Base-by-base conservation (phyloP, 257 asterid genomes). In the Perilla frutescens region DNA sequence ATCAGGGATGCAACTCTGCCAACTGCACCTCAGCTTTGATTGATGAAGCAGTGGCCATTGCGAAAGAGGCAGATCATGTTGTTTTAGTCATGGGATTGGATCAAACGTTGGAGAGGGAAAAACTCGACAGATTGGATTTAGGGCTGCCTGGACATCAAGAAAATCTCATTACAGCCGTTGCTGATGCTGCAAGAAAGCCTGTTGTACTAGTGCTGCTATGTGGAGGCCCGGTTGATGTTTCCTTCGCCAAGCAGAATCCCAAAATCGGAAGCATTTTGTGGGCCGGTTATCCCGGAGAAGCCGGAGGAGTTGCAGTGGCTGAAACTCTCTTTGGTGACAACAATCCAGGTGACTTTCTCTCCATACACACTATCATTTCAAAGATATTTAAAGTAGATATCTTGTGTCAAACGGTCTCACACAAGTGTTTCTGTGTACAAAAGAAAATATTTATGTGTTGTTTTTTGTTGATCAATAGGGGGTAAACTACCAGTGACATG, bases 281-380 rank as follows among this genome's bases (percentile, higher is more conserved):
- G 96, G 91, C 85, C 40, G 90, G 94, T 49, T 88, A 86, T 77
- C 96, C 94, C 0, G 94, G 94, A 44, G 96, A 90, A 77, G 85
- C 84, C 4, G 96, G 96, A 70, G 96, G 92, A 14, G 66, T 72
- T 12, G 94, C 94, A 29, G 49, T 86, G 5, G 90, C 91, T 29
- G 79, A 85, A 56, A 86, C 84, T 34, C 57, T 88, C 59, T 85
- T 81, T 7, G 91, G 96, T 11, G 88, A 86, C 53, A 72, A 88
- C 54, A 90, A 90, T 68, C 92, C 94, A 80, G 90, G 91, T 86
- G 5, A 65, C 36, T 26, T 71, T 71, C 39, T 62, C 31, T 73
- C 7, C 6, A 37, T 29, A 39, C 43, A 14, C 13, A 8, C n/a
- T 34, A 15, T 56, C 45, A 57, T 36, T 45, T 4, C 8, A 14